phyloP scores from a whole-genome alignment of 2,329 filamentous ascomycete species.

The Beauveria sp. region DNA sequence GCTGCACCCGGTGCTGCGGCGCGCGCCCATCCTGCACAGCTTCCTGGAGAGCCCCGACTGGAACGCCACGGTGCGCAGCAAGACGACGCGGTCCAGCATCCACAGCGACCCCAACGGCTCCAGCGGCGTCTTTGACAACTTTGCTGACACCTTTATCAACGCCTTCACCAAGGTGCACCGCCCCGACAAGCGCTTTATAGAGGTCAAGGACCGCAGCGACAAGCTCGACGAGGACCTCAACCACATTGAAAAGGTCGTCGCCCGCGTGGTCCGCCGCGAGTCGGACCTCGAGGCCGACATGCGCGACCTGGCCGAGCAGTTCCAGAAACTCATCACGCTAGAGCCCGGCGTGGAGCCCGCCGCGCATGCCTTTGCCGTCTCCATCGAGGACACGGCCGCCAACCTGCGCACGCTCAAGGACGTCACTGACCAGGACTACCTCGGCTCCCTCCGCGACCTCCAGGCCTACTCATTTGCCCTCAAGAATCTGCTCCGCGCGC shows the following conservation, averaged over 20 bases:
- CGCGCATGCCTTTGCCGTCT: conserved; percentile 78
- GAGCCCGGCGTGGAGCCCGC: conserved; percentile 80
- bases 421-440: conserved; percentile 90
- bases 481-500: conserved; percentile 80
- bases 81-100: conserved; percentile 57
- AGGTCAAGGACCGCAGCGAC: conserved; percentile 85
- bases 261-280: conserved; percentile 80
- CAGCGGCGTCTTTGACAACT: conserved; percentile 81
- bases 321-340: conserved; percentile 83
- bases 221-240: conserved; percentile 90
- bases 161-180: conserved; percentile 96
- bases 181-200: conserved; percentile 87
- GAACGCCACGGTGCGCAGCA: conserved; percentile 89
- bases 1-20: conserved; percentile 80
- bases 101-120: conserved; percentile 38
- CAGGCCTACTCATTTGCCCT: conserved; percentile 85
- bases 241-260: conserved; percentile 93
- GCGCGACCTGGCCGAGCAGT: conserved; percentile 83
- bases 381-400: conserved; percentile 73
- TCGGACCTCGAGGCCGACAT: conserved; percentile 83
- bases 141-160: conserved; percentile 94
- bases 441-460: conserved; percentile 90
- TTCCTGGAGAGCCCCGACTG: conserved; percentile 93
- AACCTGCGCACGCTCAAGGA: conserved; percentile 79
- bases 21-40: conserved; percentile 72